Percentiles rank a stretch among this genome's conserved stretches.
These are phyloP conservation scores for Medicago lupulina DNA, from an alignment of 306 rosid species.

Conservation along the genomic window DNA sequence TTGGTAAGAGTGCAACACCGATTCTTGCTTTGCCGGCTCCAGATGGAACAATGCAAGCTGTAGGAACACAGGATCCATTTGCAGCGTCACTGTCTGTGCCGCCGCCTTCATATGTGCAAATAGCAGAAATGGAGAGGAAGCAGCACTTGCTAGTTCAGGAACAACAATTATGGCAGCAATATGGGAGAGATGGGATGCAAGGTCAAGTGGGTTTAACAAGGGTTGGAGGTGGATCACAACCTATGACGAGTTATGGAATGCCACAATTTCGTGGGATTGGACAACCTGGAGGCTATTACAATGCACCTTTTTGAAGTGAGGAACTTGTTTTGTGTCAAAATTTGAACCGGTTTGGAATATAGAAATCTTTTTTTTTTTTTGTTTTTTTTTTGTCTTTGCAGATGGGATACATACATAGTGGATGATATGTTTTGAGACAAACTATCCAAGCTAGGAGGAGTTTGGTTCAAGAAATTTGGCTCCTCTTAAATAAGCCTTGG, in stretches of 20 bases:
- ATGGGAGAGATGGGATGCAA: slow-evolving; percentile 79
- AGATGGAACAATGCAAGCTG: slow-evolving; percentile 64
- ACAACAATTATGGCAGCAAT: slow-evolving; percentile 81
- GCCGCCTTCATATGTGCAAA: slow-evolving; percentile 86
- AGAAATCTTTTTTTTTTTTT: neutral
- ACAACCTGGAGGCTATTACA: slow-evolving; percentile 69
- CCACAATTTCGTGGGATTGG: slow-evolving; percentile 57
- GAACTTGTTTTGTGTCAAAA: neutral
- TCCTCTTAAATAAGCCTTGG: slow-evolving; percentile 2
- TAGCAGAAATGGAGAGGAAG: slow-evolving; percentile 88
- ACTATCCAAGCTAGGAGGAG: neutral
- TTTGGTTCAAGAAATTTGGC: neutral
- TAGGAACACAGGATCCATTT: slow-evolving; percentile 81
- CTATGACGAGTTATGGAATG: slow-evolving; percentile 75
- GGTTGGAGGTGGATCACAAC: slow-evolving; percentile 59
- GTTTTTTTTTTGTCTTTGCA: slow-evolving; percentile 12
- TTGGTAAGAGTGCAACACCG: slow-evolving; percentile 51
- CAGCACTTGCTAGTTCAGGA: slow-evolving; percentile 77
- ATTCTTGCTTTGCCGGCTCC: slow-evolving; percentile 90
- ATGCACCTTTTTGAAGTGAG: slow-evolving; percentile 51
- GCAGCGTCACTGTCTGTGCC: slow-evolving; percentile 81
- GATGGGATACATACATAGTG: slow-evolving; percentile 4
- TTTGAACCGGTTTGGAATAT: neutral
- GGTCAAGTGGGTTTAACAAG: slow-evolving; percentile 69
- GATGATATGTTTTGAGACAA: slow-evolving; percentile 10